Percentiles rank a stretch among this genome's conserved stretches.
These are phyloP conservation scores for Taxillus chinensis DNA, from an alignment of 164 flowering plant species.

Conservation along the genomic window DNA sequence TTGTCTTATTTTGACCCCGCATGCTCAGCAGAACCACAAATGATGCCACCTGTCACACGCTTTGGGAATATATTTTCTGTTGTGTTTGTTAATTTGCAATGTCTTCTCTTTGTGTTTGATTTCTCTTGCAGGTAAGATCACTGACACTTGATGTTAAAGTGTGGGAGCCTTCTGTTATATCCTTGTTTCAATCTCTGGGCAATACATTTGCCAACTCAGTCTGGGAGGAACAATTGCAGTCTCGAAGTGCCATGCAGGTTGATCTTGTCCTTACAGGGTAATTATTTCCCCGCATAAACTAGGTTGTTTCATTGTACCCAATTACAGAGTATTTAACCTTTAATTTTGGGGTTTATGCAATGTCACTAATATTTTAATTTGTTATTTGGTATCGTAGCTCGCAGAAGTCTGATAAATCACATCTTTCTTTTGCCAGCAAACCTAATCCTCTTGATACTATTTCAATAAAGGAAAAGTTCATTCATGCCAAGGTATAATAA, in stretches of 20 bases:
- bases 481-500: constrained; percentile 70
- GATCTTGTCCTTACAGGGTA: constrained; percentile 46
- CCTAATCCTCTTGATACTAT: constrained; percentile 59
- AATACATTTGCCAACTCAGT: constrained; percentile 69
- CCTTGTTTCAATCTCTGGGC: constrained; percentile 76
- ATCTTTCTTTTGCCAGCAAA: constrained; percentile 32
- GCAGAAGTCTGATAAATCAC: constrained; percentile 31
- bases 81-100: constrained; percentile 1
- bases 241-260: constrained; percentile 22
- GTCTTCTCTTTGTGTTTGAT: neutral
- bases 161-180: constrained; percentile 87
- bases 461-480: constrained; percentile 66
- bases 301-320: neutral
- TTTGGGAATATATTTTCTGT: no score
- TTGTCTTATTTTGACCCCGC: no score
- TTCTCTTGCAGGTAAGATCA: constrained; percentile 67
- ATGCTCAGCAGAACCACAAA: no score
- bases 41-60: no score
- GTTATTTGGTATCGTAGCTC: constrained; percentile 29
- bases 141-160: constrained; percentile 87
- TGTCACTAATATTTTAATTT: neutral
- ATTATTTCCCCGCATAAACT: constrained; percentile 1
- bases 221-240: constrained; percentile 73
- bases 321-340: neutral
- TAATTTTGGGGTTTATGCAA: neutral